Evolutionary conservation across 1,284 basidiomycete genomes (phyloP).

Genomic region (Leccinum pachyderme): DNA sequence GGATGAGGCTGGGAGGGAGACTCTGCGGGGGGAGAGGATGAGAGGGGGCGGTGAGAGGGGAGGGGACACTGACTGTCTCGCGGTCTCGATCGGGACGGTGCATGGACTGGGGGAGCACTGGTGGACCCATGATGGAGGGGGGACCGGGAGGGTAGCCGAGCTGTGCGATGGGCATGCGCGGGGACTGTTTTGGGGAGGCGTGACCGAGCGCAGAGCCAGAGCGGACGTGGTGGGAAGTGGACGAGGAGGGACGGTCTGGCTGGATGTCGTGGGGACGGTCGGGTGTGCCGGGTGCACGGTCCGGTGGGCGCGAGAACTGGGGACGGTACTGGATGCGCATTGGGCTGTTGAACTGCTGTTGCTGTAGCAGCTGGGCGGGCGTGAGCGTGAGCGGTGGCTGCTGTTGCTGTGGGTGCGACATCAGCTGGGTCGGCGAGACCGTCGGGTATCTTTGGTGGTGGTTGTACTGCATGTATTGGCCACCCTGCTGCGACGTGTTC

Average conservation of each 20-base stretch:
- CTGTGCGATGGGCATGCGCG: slow-evolving; percentile 19
- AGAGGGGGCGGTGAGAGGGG: slow-evolving; percentile 3
- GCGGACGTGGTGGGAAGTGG: slow-evolving; percentile 31
- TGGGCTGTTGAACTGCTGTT: slow-evolving; percentile 26
- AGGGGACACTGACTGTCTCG: slow-evolving; percentile 20
- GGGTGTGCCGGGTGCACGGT: slow-evolving; percentile 19
- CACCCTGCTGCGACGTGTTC: slow-evolving; percentile 26
- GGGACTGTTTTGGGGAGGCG: slow-evolving; percentile 30
- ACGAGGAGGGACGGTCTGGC: slow-evolving; percentile 28
- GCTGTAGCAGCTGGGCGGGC: slow-evolving; percentile 31
- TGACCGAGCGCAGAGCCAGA: slow-evolving; percentile 28
- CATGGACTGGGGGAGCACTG: slow-evolving; percentile 28
- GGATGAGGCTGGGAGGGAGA: slow-evolving; percentile 25
- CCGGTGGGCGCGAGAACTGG: slow-evolving; percentile 1
- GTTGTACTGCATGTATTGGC: slow-evolving; percentile 24
- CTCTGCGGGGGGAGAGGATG: slow-evolving; percentile 14
- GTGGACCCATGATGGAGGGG: slow-evolving; percentile 21
- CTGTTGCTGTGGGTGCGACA: slow-evolving; percentile 12
- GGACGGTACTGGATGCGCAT: slow-evolving; percentile 21
- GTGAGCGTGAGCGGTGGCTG: slow-evolving; percentile 31
- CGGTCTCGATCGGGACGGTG: slow-evolving; percentile 29
- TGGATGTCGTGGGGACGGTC: slow-evolving; percentile 21
- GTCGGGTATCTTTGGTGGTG: slow-evolving; percentile 12
- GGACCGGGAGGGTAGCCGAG: slow-evolving; percentile 3
- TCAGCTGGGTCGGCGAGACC: slow-evolving; percentile 32